phyloP scores from a whole-genome alignment of 1,284 basidiomycete genomes.

The Cystobasidium pallidum region DNA sequence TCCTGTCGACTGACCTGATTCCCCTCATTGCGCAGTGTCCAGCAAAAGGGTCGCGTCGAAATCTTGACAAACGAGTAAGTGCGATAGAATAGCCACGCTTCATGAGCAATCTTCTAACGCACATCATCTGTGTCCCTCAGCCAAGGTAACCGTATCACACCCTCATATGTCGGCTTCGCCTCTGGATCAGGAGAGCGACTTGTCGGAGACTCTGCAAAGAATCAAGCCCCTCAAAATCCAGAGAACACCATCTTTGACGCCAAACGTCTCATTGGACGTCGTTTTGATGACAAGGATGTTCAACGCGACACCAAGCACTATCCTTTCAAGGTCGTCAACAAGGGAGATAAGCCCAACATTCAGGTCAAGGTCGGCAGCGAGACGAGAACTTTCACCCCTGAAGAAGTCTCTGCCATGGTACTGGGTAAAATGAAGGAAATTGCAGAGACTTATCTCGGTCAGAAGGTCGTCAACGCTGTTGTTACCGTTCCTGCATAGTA shows the following conservation, averaged over 20 bases:
- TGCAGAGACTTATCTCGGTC: constrained; percentile 93
- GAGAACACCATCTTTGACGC: constrained; percentile 96
- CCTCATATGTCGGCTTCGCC: constrained; percentile 79
- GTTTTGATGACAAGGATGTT: constrained; percentile 82
- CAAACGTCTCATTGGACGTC: constrained; percentile 87
- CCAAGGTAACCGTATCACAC: constrained; percentile 95
- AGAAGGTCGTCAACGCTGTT: constrained; percentile 81
- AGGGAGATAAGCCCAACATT: constrained; percentile 82
- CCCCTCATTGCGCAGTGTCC: constrained; percentile 66
- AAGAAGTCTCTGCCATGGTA: constrained; percentile 98
- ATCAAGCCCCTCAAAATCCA: constrained; percentile 69
- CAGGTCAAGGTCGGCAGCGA: constrained; percentile 86
- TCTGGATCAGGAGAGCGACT: constrained; percentile 80
- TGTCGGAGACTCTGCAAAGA: constrained; percentile 66
- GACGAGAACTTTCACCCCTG: constrained; percentile 88
- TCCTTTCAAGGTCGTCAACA: constrained; percentile 87
- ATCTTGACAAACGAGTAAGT: constrained; percentile 77
- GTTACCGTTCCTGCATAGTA: constrained; percentile 47
- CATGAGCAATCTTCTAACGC: no score
- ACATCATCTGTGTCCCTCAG: constrained; percentile 59
- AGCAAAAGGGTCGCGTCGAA: constrained; percentile 88
- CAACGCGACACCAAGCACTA: constrained; percentile 75
- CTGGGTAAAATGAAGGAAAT: constrained; percentile 93
- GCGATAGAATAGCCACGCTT: background rate
- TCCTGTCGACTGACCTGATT: constrained; percentile 41